Conservation (phyloP, 345 rosid species). For the Eucalyptus sp. region DNA sequence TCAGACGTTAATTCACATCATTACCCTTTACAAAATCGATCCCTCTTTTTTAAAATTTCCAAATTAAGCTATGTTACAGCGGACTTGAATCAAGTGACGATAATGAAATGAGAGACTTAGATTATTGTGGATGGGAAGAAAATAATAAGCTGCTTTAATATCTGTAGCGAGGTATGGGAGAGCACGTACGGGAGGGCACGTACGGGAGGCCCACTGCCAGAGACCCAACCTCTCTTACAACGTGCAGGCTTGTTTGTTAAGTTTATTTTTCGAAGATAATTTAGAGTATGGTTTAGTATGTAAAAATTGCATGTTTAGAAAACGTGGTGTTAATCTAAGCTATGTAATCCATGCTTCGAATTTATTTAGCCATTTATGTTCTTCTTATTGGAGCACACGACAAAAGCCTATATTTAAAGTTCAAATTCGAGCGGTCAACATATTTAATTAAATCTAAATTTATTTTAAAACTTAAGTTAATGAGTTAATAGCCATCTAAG, state of each 20-base stretch:
- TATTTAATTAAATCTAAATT: background rate
- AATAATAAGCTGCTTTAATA: background rate
- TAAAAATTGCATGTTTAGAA: background rate
- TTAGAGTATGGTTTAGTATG: background rate
- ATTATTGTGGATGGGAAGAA: background rate
- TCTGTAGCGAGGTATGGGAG: background rate
- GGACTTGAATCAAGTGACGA: background rate
- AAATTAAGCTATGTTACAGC: background rate
- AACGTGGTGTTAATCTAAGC: background rate
- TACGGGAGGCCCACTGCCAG: background rate
- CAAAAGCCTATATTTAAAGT: background rate
- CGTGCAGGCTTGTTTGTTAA: background rate
- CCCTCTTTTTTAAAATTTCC: background rate
- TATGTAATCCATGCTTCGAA: background rate
- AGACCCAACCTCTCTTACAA: background rate
- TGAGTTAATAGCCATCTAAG: background rate
- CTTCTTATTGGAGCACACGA: background rate
- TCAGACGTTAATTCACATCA: background rate
- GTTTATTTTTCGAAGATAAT: background rate
- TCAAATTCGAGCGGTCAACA: background rate
- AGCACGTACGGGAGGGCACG: background rate
- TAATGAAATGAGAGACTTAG: background rate
- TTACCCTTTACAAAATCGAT: background rate
- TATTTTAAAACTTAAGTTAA: rapidly evolving
- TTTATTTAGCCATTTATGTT: background rate